A percentile compares a stretch with the other conserved stretches of the same genome.
These are phyloP conservation scores for Gymnopus androsaceus DNA, from an alignment of 1,284 basidiomycete genomes.

Conservation along the genomic window DNA sequence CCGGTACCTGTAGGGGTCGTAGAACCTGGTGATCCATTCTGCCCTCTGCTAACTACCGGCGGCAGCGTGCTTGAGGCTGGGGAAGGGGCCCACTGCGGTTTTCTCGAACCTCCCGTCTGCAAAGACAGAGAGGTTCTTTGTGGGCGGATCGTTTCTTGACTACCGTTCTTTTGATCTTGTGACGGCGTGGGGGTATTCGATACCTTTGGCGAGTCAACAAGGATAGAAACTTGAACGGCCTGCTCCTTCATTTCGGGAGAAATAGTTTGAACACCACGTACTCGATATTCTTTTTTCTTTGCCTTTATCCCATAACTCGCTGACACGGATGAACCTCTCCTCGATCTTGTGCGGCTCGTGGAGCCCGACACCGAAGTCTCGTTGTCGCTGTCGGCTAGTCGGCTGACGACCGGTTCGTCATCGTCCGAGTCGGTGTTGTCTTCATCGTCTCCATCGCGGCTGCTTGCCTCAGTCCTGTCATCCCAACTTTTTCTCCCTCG, in stretches of 20 bases:
- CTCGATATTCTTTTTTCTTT: conserved; percentile 55
- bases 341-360: conserved; percentile 30
- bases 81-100: conserved; percentile 38
- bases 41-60: conserved; percentile 26
- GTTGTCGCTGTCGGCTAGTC: conserved; percentile 39
- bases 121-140: conserved; percentile 10
- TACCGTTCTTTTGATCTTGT: conserved; percentile 10
- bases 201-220: conserved; percentile 25
- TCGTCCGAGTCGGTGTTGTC: conserved; percentile 71
- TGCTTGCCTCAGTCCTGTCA: conserved; percentile 62
- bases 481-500: conserved; percentile 47
- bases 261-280: conserved; percentile 63
- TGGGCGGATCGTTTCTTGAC: conserved; percentile 1
- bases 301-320: conserved; percentile 34
- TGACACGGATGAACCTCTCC: conserved; percentile 40
- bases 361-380: conserved; percentile 30
- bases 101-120: conserved; percentile 21
- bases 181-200: conserved; percentile 21
- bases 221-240: conserved; percentile 51
- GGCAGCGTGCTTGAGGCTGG: conserved; percentile 26
- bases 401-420: conserved; percentile 31
- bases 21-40: conserved; percentile 29
- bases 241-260: conserved; percentile 50
- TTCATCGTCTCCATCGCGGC: conserved; percentile 81
- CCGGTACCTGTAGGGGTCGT: conserved; percentile 20